Percentiles rank a stretch among this genome's conserved stretches.
phyloP scores from a whole-genome alignment of 2,329 filamentous ascomycete species.

The Periglandula ipomoeae region DNA sequence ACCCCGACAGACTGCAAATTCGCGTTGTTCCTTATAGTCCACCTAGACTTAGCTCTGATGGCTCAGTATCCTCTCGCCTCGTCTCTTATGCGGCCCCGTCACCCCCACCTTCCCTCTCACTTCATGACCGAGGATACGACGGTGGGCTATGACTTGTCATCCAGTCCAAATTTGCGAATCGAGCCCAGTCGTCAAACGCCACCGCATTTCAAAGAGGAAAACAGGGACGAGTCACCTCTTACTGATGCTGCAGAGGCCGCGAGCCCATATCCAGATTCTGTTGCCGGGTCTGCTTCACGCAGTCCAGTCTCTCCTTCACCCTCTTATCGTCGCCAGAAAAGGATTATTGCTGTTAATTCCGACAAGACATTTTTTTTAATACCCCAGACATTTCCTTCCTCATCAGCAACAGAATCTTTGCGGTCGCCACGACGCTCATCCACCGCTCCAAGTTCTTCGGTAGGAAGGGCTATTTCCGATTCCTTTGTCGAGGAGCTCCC shows the following conservation, averaged over 20 bases:
- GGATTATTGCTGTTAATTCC: slow-evolving; percentile 41
- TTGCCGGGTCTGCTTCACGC: neutral
- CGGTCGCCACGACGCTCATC: slow-evolving; percentile 34
- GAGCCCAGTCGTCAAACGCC: neutral
- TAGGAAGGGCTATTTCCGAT: slow-evolving; percentile 16
- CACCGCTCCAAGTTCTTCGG: slow-evolving; percentile 38
- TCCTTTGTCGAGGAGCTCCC: slow-evolving; percentile 34
- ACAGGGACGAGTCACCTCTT: neutral
- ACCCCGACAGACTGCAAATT: slow-evolving; percentile 22
- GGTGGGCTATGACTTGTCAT: slow-evolving; percentile 1
- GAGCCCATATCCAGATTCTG: neutral
- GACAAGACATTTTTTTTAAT: slow-evolving; percentile 51
- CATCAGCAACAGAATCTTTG: slow-evolving; percentile 21
- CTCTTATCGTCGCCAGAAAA: slow-evolving; percentile 18
- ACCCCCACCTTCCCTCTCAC: neutral
- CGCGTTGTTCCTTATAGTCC: slow-evolving; percentile 31
- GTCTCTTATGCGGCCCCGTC: slow-evolving; percentile 15
- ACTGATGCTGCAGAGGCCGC: neutral
- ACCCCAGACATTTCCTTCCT: slow-evolving; percentile 22
- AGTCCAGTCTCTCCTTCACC: slow-evolving; percentile 17
- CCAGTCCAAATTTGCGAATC: neutral
- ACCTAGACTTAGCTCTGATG: slow-evolving; percentile 25
- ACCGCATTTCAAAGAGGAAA: neutral
- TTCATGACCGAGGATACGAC: neutral
- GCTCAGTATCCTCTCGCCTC: slow-evolving; percentile 16